phyloP scores from a whole-genome alignment of 805 yeast genomes.

The Cephaloascus fragrans region DNA sequence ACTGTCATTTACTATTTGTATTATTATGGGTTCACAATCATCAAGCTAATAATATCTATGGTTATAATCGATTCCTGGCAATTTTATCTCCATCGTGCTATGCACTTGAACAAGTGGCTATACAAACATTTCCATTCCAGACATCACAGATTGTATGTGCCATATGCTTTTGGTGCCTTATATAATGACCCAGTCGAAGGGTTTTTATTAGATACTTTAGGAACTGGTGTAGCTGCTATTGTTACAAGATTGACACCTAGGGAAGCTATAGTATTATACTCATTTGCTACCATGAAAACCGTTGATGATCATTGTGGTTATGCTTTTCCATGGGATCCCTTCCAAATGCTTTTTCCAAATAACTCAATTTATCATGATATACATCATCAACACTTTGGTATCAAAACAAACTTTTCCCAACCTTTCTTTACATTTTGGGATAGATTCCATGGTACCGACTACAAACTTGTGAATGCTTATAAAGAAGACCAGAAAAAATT shows the following conservation, averaged over 20 bases:
- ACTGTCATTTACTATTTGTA: constrained; percentile 40
- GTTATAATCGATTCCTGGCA: constrained; percentile 91
- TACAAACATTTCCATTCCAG: constrained; percentile 85
- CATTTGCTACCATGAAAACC: constrained; percentile 90
- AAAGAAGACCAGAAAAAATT: constrained; percentile 54
- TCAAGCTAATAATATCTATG: constrained; percentile 56
- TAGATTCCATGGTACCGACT: constrained; percentile 57
- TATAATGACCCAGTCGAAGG: constrained; percentile 95
- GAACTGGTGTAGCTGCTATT: constrained; percentile 78
- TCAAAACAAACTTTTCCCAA: constrained; percentile 87
- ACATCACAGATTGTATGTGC: constrained; percentile 90
- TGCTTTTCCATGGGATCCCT: constrained; percentile 81
- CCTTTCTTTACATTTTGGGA: constrained; percentile 98
- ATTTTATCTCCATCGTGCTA: constrained; percentile 75
- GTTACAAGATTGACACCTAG: constrained; percentile 59
- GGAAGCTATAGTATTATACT: constrained; percentile 64
- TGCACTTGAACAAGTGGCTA: constrained; percentile 74
- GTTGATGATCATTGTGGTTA: constrained; percentile 99
- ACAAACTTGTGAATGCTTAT: constrained; percentile 51
- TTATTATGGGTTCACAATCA: constrained; percentile 50
- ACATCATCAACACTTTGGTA: constrained; percentile 94
- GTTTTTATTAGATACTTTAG: constrained; percentile 80
- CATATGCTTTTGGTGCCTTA: constrained; percentile 93
- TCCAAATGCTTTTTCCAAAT: constrained; percentile 88
- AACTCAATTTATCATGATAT: constrained; percentile 94